Percentiles rank a stretch among this genome's conserved stretches.
phyloP scores from a whole-genome alignment of 1,284 basidiomycete species.

The Marasmius fiardii region DNA sequence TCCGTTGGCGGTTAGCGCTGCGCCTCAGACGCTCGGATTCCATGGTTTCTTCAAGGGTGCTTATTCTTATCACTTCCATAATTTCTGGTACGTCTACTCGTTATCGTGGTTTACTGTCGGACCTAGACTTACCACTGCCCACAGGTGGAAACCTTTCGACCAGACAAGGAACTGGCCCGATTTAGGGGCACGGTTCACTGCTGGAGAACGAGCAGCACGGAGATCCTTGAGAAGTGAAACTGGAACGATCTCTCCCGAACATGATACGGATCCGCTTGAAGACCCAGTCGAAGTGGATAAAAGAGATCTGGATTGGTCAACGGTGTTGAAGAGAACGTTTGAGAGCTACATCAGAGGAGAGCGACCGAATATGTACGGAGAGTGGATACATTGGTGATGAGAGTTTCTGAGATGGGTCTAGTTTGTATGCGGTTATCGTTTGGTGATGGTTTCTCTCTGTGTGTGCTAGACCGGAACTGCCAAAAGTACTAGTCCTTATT shows the following conservation, averaged over 20 bases:
- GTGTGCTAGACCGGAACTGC: too few relatives aligned
- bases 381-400: constrained; percentile 48
- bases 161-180: constrained; percentile 72
- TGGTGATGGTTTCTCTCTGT: too few relatives aligned
- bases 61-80: constrained; percentile 83
- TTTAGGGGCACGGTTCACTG: constrained; percentile 60
- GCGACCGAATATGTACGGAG: constrained; percentile 74
- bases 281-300: constrained; percentile 39
- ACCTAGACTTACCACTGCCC: not conserved
- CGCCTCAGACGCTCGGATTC: constrained; percentile 69
- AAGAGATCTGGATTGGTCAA: constrained; percentile 67
- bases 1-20: constrained; percentile 57
- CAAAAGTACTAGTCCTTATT: too few relatives aligned
- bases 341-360: constrained; percentile 74
- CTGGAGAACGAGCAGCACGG: constrained; percentile 49
- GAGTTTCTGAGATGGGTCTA: not conserved
- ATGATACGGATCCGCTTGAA: constrained; percentile 8
- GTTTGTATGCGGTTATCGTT: too few relatives aligned
- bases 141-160: constrained; percentile 78
- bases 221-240: constrained; percentile 29
- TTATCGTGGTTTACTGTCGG: not conserved
- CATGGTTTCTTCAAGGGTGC: constrained; percentile 81
- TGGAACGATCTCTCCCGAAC: constrained; percentile 3
- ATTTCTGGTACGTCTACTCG: constrained; percentile 54
- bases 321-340: constrained; percentile 75